Evolutionary conservation across 805 yeast species (phyloP).

Genomic region (Ogataea paradorogensis): DNA sequence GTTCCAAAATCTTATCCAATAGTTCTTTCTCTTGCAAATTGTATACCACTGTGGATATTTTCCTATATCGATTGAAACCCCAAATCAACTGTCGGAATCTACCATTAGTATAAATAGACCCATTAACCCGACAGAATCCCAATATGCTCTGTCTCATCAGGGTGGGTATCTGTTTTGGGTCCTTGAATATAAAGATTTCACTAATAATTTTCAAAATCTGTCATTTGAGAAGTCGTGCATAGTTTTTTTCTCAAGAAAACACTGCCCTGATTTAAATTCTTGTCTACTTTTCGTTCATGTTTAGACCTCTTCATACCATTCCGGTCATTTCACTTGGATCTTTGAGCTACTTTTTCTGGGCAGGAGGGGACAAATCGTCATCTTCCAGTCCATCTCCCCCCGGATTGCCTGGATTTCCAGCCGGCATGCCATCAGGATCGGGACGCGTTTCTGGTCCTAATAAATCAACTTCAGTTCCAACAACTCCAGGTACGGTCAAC

Average conservation of each 20-base stretch:
- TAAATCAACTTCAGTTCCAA: conserved; percentile 1
- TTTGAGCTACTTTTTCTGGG: conserved; percentile 30
- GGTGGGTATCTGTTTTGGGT: neutral
- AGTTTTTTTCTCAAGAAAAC: neutral
- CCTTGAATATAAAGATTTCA: neutral
- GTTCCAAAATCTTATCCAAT: neutral
- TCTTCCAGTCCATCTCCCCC: conserved; percentile 17
- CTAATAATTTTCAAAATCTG: conserved; percentile 1
- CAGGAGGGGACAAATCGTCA: conserved; percentile 21
- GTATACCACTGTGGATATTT: conserved; percentile 2
- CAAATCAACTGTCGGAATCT: neutral
- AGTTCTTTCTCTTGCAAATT: conserved; percentile 2
- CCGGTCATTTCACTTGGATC: conserved; percentile 26
- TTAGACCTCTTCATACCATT: conserved; percentile 15
- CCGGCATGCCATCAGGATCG: conserved; percentile 10
- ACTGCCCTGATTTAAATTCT: conserved; percentile 8
- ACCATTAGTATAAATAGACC: neutral
- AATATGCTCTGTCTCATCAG: neutral
- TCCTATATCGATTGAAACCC: neutral
- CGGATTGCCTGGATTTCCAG: conserved; percentile 18
- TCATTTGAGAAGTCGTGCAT: neutral
- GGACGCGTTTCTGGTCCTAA: conserved; percentile 8
- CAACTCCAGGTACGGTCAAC: conserved; percentile 40
- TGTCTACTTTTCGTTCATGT: conserved; percentile 3
- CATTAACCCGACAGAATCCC: neutral